Evolutionary conservation across 192 early-diverging fungal genomes (phyloP).

Genomic region (Coemansia sp.): DNA sequence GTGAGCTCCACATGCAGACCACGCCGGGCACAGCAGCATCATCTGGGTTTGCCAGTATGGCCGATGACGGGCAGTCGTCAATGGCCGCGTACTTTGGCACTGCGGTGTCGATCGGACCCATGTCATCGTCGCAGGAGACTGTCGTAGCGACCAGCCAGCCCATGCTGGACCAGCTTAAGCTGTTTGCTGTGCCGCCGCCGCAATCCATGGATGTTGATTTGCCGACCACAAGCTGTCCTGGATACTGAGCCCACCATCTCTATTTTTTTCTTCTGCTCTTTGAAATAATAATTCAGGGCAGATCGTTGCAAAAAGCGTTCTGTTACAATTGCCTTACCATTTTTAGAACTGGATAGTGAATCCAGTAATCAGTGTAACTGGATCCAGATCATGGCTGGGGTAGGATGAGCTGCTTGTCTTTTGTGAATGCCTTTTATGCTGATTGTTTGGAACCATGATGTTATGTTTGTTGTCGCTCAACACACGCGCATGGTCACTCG

Average conservation of each 20-base stretch:
- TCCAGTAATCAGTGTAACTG: too few relatives aligned
- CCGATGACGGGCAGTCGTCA: slow-evolving; percentile 6
- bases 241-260: too few relatives aligned
- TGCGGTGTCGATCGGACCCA: background rate
- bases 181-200: slow-evolving; percentile 2
- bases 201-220: background rate
- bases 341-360: too few relatives aligned
- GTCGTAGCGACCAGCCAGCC: background rate
- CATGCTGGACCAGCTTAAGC: background rate
- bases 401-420: too few relatives aligned
- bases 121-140: background rate
- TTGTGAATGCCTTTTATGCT: too few relatives aligned
- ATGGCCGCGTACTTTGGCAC: slow-evolving; percentile 38
- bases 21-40: background rate
- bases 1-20: background rate
- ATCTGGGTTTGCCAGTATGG: background rate
- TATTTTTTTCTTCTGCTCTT: background rate
- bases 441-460: too few relatives aligned
- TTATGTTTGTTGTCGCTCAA: too few relatives aligned
- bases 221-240: slow-evolving; percentile 8
- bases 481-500: too few relatives aligned
- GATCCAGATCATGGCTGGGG: too few relatives aligned
- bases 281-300: too few relatives aligned
- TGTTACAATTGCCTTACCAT: too few relatives aligned
- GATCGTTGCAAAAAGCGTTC: too few relatives aligned